Percentiles rank a stretch among this genome's conserved stretches.
Conservation (phyloP, 768 basidiomycete species). For the Fomitopsis pulvina region DNA sequence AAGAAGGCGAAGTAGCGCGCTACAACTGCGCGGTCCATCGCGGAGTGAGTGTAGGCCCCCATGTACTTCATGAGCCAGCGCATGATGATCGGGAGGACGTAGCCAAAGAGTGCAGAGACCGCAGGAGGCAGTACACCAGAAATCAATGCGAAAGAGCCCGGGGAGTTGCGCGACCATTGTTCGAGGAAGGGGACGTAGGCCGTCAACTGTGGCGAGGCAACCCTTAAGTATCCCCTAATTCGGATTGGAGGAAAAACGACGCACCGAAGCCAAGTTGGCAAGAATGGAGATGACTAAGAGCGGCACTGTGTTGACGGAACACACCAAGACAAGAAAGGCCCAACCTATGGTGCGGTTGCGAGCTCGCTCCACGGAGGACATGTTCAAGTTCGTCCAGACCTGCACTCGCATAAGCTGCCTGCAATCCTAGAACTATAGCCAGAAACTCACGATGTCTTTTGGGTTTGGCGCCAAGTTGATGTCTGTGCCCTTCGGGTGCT, state of each 20-base stretch:
- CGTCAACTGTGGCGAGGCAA: slow-evolving; percentile 38
- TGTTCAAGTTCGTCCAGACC: slow-evolving; percentile 91
- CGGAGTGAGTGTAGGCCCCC: slow-evolving; percentile 63
- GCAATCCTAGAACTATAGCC: neutral
- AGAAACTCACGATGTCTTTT: slow-evolving; percentile 66
- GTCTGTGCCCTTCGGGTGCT: slow-evolving; percentile 65
- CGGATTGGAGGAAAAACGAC: slow-evolving; percentile 19
- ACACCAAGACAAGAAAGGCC: slow-evolving; percentile 66
- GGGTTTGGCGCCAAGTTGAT: slow-evolving; percentile 81
- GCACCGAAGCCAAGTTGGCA: slow-evolving; percentile 81
- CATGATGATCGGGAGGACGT: slow-evolving; percentile 89
- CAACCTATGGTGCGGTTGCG: slow-evolving; percentile 74
- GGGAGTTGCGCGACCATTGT: slow-evolving; percentile 60
- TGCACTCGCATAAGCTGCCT: slow-evolving; percentile 19
- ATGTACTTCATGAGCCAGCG: slow-evolving; percentile 72
- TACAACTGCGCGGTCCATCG: slow-evolving; percentile 84
- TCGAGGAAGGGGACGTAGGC: slow-evolving; percentile 70
- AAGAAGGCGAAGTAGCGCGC: slow-evolving; percentile 93
- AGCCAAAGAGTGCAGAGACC: slow-evolving; percentile 83
- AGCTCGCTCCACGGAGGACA: slow-evolving; percentile 55
- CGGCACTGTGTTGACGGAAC: slow-evolving; percentile 94
- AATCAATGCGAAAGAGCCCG: slow-evolving; percentile 67
- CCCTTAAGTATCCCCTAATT: neutral
- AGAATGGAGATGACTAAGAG: slow-evolving; percentile 84
- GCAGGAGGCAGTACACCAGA: slow-evolving; percentile 93